A percentile compares a stretch with the other conserved stretches of the same genome.
Evolutionary conservation across 73 alveolate species (phyloP).

Genomic region (Blepharisma stoltei): DNA sequence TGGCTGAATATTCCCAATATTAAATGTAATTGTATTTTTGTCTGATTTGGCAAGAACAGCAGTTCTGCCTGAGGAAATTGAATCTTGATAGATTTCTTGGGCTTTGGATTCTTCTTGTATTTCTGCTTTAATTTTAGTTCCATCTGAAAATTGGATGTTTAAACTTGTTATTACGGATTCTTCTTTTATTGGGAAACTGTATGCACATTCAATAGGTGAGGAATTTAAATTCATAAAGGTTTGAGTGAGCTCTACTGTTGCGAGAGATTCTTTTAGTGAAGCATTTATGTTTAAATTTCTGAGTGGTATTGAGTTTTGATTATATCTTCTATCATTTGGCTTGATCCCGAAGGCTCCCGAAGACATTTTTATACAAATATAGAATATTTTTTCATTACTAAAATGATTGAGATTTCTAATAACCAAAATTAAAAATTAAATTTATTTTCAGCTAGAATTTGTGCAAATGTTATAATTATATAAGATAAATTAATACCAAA

Average conservation of each 20-base stretch:
- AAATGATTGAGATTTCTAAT: no score
- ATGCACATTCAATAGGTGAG: background rate
- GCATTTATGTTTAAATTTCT: no score
- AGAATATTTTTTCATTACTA: no score
- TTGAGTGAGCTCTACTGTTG: background rate
- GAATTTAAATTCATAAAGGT: background rate
- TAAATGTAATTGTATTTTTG: background rate
- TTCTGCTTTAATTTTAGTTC: background rate
- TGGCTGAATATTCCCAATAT: slow-evolving; percentile 12
- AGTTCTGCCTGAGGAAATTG: slow-evolving; percentile 18
- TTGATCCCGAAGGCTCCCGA: no score
- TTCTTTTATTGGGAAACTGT: background rate
- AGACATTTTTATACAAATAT: no score
- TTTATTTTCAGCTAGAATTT: no score
- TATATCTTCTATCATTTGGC: no score
- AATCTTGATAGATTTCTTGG: background rate
- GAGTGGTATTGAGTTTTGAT: no score
- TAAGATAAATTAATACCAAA: no score
- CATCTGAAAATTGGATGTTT: background rate
- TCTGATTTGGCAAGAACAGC: slow-evolving; percentile 1
- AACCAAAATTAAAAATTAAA: no score
- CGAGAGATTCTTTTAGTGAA: background rate
- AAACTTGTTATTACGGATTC: slow-evolving; percentile 11
- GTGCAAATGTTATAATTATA: no score
- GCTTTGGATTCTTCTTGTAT: slow-evolving; percentile 10